Evolutionary conservation across 2,329 filamentous ascomycete genomes (phyloP), one percentile per base, ranked within the genome.

Genomic region (Clarireedia sp.): DNA sequence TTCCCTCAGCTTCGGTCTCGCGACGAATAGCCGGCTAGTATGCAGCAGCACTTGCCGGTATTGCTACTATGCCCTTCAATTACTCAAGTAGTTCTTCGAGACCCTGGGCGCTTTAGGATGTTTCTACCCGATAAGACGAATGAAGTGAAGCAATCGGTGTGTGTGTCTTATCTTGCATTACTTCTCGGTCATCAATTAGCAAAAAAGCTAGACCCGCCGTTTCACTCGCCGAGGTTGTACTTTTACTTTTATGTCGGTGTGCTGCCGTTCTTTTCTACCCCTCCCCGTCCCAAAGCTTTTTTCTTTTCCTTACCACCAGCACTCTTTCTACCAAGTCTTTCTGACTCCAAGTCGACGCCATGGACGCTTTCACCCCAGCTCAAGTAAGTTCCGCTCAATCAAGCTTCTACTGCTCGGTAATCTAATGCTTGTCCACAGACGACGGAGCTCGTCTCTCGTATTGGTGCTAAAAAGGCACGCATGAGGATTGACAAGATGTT

Each of bases 401-500:
- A 9, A 26, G 21, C 21, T 51, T 24, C 17, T 23, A 6, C 21
- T 6, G 21, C 41, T 0, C 4, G 12, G 5, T 23, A 17, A 10
- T 2, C 12, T 21, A 45, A 45, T 23, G 41, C 6, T 21, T 24
- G 10, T 45, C n/a, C 4, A 10, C 24, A 81, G 67, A 74, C 78
- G 37, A 74, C 74, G 7, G 76, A 80, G 66, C 67, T 78, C 16
- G 70, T 78, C 55, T 74, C 73, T 1, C 72, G 75, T 10, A 71
- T 74, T n/a, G 79, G 78, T 5, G 70, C 70, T 24, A 71, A 71
- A 52, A 81, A 81, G 63, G 76, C 75, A 9, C 72, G 75, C 54
- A 80, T 77, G 75, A 71, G 76, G 9, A 66, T 74, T 3, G 74
- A 78, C 62, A 80, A 80, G 59, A 69, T 79, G 41, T 79, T 80